These are phyloP conservation scores for Suhomyces guaymorum DNA, from an alignment of 1,139 yeast genomes.

Conservation along the genomic window DNA sequence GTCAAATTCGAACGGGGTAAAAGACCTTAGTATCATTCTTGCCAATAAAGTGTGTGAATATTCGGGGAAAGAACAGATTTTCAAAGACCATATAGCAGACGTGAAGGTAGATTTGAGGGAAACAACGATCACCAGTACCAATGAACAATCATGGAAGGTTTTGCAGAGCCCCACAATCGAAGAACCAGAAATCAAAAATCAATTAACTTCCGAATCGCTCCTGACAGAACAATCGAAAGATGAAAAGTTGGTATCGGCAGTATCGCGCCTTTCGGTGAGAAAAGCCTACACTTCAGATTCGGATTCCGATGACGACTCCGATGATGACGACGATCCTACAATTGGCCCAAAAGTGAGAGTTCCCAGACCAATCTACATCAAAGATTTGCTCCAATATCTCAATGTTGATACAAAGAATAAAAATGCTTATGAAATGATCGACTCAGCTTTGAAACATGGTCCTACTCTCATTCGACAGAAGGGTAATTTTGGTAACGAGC, in stretches of 20 bases:
- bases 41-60: conserved; percentile 47
- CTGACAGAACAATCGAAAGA: not conserved
- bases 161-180: conserved; percentile 13
- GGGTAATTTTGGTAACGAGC: conserved; percentile 53
- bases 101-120: conserved; percentile 1
- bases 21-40: conserved; percentile 45
- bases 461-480: conserved; percentile 59
- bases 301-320: conserved; percentile 34
- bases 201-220: no score
- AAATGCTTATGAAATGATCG: conserved; percentile 52
- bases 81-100: conserved; percentile 28
- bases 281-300: conserved; percentile 5
- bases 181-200: conserved; percentile 11
- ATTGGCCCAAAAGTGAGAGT: conserved; percentile 38
- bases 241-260: not conserved
- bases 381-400: conserved; percentile 60
- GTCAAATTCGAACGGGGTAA: conserved; percentile 43
- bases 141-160: conserved; percentile 16
- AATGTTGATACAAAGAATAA: conserved; percentile 42
- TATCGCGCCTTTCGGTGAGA: not conserved
- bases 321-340: conserved; percentile 57
- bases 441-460: conserved; percentile 52
- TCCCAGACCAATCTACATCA: conserved; percentile 58
- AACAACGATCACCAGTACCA: not conserved
- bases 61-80: conserved; percentile 35